These are phyloP conservation scores for Colletotrichum phormii DNA, from an alignment of 2,329 filamentous ascomycete species.

Conservation along the genomic window DNA sequence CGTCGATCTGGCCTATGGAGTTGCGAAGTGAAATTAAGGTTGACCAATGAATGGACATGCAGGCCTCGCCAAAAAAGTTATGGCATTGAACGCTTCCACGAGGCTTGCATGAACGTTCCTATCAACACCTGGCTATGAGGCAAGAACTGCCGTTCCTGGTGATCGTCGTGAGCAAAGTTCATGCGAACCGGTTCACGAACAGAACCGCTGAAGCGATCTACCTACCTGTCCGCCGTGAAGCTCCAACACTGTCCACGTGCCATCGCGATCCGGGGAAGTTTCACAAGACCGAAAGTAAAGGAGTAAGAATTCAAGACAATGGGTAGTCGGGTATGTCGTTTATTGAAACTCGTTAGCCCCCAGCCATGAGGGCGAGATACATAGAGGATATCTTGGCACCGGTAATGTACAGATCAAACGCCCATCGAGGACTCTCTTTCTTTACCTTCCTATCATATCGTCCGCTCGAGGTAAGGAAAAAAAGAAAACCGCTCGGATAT, in stretches of 20 bases:
- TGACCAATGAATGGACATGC: neutral
- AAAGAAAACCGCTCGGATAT: slow-evolving; percentile 16
- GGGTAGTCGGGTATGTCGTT: slow-evolving; percentile 1
- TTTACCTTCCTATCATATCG: neutral
- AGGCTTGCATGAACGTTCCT: neutral
- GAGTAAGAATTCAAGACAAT: neutral
- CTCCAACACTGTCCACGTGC: neutral
- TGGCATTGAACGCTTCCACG: neutral
- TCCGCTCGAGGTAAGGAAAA: neutral
- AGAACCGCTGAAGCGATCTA: neutral
- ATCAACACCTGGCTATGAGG: neutral
- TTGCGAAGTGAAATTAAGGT: neutral
- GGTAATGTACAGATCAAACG: slow-evolving; percentile 2
- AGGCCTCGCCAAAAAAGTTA: neutral
- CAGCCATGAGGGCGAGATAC: neutral
- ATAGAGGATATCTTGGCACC: slow-evolving; percentile 22
- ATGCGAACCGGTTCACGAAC: slow-evolving; percentile 7
- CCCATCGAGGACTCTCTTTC: neutral
- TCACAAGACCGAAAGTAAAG: too few relatives aligned
- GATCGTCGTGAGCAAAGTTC: neutral
- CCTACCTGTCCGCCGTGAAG: neutral
- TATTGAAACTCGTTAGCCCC: slow-evolving; percentile 19
- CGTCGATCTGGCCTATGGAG: too few relatives aligned
- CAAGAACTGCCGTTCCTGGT: neutral
- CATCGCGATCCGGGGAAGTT: neutral